These are phyloP conservation scores for Henckelia pumila DNA, from an alignment of 257 asterid genomes.

Conservation along the genomic window DNA sequence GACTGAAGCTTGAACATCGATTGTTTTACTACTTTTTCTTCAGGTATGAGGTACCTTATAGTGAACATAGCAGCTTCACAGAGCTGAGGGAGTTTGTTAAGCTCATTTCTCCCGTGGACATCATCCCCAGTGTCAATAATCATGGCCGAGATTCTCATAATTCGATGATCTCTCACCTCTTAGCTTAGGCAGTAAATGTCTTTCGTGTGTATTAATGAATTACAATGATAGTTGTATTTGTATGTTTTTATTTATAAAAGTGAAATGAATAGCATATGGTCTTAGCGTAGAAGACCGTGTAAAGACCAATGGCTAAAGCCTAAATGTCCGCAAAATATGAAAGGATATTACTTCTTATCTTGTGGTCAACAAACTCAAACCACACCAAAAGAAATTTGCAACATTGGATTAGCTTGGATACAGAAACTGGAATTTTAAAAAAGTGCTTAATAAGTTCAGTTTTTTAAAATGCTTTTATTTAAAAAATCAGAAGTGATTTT, in stretches of 20 bases:
- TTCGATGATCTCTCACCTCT: constrained; percentile 71
- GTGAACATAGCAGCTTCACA: constrained; percentile 87
- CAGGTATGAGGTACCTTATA: constrained; percentile 98
- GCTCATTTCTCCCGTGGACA: constrained; percentile 63
- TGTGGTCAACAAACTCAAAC: constrained; percentile 22
- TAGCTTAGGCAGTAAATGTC: constrained; percentile 31
- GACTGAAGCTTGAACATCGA: neutral
- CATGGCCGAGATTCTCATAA: constrained; percentile 67
- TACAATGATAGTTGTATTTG: neutral
- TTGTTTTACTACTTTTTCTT: constrained; percentile 1
- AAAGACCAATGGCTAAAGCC: neutral
- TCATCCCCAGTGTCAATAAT: constrained; percentile 90
- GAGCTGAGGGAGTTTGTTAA: constrained; percentile 84
- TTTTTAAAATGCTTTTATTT: no score
- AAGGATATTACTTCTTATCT: neutral
- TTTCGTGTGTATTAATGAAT: neutral
- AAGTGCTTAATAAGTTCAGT: no score
- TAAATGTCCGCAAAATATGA: neutral
- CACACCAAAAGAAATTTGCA: constrained; percentile 30
- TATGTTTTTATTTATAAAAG: neutral
- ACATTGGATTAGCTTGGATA: no score
- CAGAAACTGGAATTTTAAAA: no score
- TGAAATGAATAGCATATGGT: no score
- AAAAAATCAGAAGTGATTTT: no score
- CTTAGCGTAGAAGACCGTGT: no score